Conservation (phyloP, 805 yeast genomes). For the Monosporozyma aquatica region DNA sequence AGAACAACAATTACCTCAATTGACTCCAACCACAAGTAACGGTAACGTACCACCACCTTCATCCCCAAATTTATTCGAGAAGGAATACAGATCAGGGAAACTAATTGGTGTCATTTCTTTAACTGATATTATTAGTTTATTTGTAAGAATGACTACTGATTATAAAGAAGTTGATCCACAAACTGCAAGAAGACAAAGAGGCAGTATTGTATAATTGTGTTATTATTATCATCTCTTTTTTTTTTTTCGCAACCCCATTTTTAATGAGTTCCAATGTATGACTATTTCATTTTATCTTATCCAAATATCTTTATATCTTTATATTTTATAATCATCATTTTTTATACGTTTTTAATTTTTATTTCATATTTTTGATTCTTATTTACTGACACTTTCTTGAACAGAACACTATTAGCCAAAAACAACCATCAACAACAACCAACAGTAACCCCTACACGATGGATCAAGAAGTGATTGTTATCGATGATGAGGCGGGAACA, state of each 20-base stretch:
- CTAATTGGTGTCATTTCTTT: slow-evolving; percentile 85
- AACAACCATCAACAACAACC: too few species aligned
- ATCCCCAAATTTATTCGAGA: slow-evolving; percentile 30
- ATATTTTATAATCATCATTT: too few species aligned
- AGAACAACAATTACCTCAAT: slow-evolving; percentile 7
- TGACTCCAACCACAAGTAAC: slow-evolving; percentile 5
- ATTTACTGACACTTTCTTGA: too few species aligned
- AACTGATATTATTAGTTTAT: slow-evolving; percentile 77
- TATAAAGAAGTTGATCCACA: slow-evolving; percentile 80
- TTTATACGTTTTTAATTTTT: too few species aligned
- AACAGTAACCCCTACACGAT: background rate
- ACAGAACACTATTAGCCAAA: too few species aligned
- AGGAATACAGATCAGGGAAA: slow-evolving; percentile 60
- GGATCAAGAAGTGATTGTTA: slow-evolving; percentile 3
- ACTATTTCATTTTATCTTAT: too few species aligned
- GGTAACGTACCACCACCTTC: slow-evolving; percentile 6
- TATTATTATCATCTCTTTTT: background rate
- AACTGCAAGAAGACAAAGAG: slow-evolving; percentile 79
- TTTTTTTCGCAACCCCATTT: too few species aligned
- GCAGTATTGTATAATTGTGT: slow-evolving; percentile 36
- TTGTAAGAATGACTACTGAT: slow-evolving; percentile 50
- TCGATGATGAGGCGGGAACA: slow-evolving; percentile 1
- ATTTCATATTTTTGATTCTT: too few species aligned
- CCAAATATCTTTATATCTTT: too few species aligned
- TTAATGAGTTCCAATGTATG: too few species aligned